phyloP scores from a whole-genome alignment of 2,329 filamentous ascomycete genomes.

The Chalaropsis ovoidea region DNA sequence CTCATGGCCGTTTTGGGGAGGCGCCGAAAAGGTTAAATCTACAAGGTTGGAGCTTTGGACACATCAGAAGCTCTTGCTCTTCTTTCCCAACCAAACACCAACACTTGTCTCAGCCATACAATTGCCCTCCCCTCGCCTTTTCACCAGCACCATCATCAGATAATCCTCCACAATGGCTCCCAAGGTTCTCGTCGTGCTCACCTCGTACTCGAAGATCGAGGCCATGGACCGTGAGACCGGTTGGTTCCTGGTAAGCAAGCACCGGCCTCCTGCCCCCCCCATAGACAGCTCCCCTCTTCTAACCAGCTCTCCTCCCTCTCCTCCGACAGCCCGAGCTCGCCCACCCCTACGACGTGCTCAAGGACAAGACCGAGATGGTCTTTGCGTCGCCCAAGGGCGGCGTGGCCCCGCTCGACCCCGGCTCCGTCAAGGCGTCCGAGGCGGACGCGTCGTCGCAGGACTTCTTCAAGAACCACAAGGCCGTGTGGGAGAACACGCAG shows the following conservation, averaged over 20 bases:
- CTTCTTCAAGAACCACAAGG: constrained; percentile 47
- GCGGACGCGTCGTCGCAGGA: constrained; percentile 42
- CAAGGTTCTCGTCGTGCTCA: constrained; percentile 62
- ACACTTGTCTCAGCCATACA: too few relatives aligned
- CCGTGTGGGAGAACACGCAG: constrained; percentile 54
- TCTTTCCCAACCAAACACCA: too few relatives aligned
- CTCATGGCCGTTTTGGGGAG: background rate
- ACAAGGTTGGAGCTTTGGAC: background rate
- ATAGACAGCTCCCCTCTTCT: constrained; percentile 1
- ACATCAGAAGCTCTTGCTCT: background rate
- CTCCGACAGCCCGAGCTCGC: constrained; percentile 48
- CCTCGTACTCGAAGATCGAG: constrained; percentile 47
- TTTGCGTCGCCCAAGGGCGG: constrained; percentile 55
- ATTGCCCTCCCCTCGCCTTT: too few relatives aligned
- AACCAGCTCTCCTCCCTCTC: background rate
- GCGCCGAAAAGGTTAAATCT: background rate
- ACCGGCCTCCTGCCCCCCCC: background rate
- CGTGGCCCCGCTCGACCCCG: constrained; percentile 50
- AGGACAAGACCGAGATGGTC: constrained; percentile 44
- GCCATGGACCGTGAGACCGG: constrained; percentile 47
- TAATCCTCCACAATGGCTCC: constrained; percentile 36
- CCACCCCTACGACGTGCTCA: constrained; percentile 52
- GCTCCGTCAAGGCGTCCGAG: constrained; percentile 46
- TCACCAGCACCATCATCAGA: background rate
- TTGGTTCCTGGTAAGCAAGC: constrained; percentile 54